These are phyloP conservation scores for Melaleuca alternifolia DNA, from an alignment of 345 rosid species.

Conservation along the genomic window DNA sequence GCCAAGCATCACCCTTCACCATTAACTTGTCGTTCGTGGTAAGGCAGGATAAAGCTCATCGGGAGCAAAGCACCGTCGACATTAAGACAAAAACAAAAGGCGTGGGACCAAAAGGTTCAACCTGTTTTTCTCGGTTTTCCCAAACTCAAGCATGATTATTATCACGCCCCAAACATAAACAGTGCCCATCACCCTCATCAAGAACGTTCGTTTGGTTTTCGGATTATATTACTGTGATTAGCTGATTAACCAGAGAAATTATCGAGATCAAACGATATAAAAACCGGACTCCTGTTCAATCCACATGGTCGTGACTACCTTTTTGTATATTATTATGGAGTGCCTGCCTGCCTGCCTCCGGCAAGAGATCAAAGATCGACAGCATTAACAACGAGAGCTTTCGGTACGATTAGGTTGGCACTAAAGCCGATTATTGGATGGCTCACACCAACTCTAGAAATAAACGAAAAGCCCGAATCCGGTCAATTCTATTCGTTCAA, in stretches of 20 bases:
- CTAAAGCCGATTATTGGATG: background rate
- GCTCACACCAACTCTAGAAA: background rate
- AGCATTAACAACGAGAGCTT: rapidly evolving
- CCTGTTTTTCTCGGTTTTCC: background rate
- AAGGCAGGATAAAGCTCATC: background rate
- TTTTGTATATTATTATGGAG: background rate
- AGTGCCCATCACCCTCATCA: background rate
- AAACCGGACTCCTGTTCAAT: background rate
- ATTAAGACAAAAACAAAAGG: background rate
- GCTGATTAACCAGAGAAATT: background rate
- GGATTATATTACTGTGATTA: background rate
- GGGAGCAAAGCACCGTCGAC: background rate
- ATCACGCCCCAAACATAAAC: background rate
- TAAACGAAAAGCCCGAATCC: rapidly evolving
- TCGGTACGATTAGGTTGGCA: background rate
- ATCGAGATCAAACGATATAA: background rate
- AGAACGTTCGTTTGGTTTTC: background rate
- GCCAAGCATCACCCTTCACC: background rate
- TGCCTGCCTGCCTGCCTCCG: background rate
- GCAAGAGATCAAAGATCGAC: background rate
- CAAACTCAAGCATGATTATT: background rate
- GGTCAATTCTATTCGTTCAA: background rate
- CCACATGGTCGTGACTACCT: background rate
- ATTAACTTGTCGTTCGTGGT: background rate
- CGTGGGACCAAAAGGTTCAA: background rate